Conservation (phyloP, 129 eudicot genomes). For the Flaveria trinervia region DNA sequence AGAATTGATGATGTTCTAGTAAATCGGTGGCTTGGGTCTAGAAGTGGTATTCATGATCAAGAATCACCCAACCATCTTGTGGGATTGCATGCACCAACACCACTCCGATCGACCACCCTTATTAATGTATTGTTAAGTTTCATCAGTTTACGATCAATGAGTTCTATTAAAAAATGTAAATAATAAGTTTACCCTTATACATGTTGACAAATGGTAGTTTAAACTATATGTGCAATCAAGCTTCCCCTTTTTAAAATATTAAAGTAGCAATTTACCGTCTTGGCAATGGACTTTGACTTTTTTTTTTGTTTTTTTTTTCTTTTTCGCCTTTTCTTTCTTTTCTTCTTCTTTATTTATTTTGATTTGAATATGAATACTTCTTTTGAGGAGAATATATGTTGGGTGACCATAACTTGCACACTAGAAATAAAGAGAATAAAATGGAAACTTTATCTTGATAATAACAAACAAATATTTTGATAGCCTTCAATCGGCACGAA, state of each 20-base stretch:
- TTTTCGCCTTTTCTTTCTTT: neutral
- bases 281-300: constrained; percentile 9
- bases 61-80: too few species aligned
- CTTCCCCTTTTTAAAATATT: neutral
- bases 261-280: neutral
- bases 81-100: too few species aligned
- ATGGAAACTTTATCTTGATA: constrained; percentile 20
- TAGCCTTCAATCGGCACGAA: constrained; percentile 1
- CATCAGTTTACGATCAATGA: too few species aligned
- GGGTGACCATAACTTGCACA: constrained; percentile 34
- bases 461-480: constrained; percentile 14
- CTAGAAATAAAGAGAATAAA: constrained; percentile 28
- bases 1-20: too few species aligned
- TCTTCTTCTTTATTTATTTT: neutral
- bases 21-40: too few species aligned
- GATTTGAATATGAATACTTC: constrained; percentile 24
- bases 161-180: too few species aligned
- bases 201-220: neutral
- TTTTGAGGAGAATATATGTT: constrained; percentile 33
- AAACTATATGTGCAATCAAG: neutral
- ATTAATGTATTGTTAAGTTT: too few species aligned
- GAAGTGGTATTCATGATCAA: too few species aligned
- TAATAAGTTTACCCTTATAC: neutral
- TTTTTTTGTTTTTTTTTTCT: neutral
- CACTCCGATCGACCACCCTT: too few species aligned